phyloP scores from a whole-genome alignment of 208 protist genomes.

The Trypanosoma scelopori region DNA sequence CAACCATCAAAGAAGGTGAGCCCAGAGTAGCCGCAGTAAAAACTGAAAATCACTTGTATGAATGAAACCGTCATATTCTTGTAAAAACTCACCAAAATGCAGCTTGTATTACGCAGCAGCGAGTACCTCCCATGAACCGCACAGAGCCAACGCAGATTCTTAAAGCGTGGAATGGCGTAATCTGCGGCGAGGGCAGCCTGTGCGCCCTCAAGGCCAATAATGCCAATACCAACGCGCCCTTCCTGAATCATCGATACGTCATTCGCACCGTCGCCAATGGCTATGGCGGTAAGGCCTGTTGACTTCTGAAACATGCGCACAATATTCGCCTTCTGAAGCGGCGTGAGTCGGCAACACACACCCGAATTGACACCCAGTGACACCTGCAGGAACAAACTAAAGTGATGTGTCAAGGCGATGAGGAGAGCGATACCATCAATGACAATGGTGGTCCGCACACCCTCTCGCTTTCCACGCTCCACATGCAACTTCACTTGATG shows the following conservation, averaged over 20 bases:
- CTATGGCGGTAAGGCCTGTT: constrained; percentile 87
- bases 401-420: constrained; percentile 75
- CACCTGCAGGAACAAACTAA: constrained; percentile 65
- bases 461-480: constrained; percentile 38
- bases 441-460: constrained; percentile 70
- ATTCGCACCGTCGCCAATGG: constrained; percentile 98
- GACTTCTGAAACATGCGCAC: constrained; percentile 90
- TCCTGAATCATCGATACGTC: constrained; percentile 97
- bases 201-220: constrained; percentile 95
- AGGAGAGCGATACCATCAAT: constrained; percentile 77
- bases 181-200: constrained; percentile 94
- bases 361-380: constrained; percentile 81
- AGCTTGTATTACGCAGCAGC: constrained; percentile 91
- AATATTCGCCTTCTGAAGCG: constrained; percentile 89
- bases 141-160: constrained; percentile 91
- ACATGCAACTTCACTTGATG: constrained; percentile 62
- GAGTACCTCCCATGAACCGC: constrained; percentile 95
- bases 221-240: constrained; percentile 95
- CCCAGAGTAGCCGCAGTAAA: constrained; percentile 90
- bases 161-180: constrained; percentile 95
- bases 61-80: constrained; percentile 95
- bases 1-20: constrained; percentile 88
- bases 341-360: constrained; percentile 90
- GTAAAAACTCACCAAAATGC: constrained; percentile 97
- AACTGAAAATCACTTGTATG: constrained; percentile 89